Evolutionary conservation across 2,329 filamentous ascomycete species (phyloP).

Genomic region (Dothistroma septosporum): DNA sequence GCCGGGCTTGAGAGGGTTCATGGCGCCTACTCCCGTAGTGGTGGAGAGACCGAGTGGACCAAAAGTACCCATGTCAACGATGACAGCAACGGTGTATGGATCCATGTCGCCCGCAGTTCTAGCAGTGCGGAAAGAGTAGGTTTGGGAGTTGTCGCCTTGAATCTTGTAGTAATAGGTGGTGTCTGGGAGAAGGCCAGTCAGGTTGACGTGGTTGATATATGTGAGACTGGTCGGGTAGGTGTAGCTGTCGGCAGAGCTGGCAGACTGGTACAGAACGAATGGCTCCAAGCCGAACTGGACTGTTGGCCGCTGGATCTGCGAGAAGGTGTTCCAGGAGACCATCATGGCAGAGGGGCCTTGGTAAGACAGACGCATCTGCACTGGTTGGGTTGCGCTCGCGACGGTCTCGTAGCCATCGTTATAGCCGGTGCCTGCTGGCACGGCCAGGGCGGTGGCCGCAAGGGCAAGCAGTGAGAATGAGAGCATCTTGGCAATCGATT

Average conservation of each 20-base stretch:
- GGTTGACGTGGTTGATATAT: conserved; percentile 25
- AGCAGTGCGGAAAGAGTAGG: conserved; percentile 11
- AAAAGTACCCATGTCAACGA: conserved; percentile 47
- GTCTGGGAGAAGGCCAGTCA: conserved; percentile 17
- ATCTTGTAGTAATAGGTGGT: conserved; percentile 19
- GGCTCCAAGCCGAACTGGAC: conserved; percentile 7
- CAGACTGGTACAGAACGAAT: conserved; percentile 1
- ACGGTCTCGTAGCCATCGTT: conserved; percentile 9
- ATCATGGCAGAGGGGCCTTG: conserved; percentile 8
- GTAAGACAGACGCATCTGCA: conserved; percentile 13
- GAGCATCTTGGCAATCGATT: too few species aligned
- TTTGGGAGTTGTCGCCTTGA: neutral
- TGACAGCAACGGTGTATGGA: conserved; percentile 50
- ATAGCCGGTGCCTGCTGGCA: neutral
- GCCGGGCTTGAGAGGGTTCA: conserved; percentile 46
- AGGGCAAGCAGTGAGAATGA: too few species aligned
- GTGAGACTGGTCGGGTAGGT: conserved; percentile 22
- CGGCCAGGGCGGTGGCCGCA: neutral
- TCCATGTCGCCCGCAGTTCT: conserved; percentile 45
- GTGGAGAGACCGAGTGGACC: conserved; percentile 35
- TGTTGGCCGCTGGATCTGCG: conserved; percentile 8
- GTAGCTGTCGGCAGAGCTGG: conserved; percentile 10
- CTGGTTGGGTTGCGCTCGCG: conserved; percentile 5
- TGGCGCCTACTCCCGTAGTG: conserved; percentile 47
- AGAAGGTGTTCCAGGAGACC: conserved; percentile 13